These are phyloP conservation scores for Candida pseudofarinosa DNA, from an alignment of 805 yeast genomes.

Conservation along the genomic window DNA sequence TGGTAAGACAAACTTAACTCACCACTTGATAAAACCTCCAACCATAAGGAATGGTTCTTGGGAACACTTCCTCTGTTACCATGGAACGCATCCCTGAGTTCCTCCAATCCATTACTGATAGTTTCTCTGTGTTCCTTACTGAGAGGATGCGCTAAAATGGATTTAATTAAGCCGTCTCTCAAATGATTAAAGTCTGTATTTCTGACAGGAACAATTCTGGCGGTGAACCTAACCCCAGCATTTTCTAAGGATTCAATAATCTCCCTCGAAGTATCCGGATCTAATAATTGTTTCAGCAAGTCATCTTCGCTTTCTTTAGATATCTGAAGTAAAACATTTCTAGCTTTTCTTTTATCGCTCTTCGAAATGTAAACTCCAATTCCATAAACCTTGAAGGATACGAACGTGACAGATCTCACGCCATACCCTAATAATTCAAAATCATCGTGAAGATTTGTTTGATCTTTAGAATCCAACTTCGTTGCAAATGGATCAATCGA, in stretches of 20 bases:
- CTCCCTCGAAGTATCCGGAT: constrained; percentile 48
- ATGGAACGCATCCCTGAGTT: constrained; percentile 57
- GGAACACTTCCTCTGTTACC: constrained; percentile 67
- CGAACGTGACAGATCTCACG: constrained; percentile 75
- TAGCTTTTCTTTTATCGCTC: constrained; percentile 43
- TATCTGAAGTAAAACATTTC: constrained; percentile 29
- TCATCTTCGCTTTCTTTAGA: constrained; percentile 12
- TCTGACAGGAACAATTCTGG: constrained; percentile 80
- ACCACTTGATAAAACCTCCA: constrained; percentile 47
- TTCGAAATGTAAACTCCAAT: constrained; percentile 75
- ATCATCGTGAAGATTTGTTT: constrained; percentile 21
- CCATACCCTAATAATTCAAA: constrained; percentile 75
- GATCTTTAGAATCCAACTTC: constrained; percentile 10
- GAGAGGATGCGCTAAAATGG: constrained; percentile 64
- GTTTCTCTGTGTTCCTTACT: constrained; percentile 43
- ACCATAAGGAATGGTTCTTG: constrained; percentile 61
- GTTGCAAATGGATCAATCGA: constrained; percentile 49
- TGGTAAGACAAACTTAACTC: constrained; percentile 23
- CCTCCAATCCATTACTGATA: constrained; percentile 58
- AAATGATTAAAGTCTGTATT: constrained; percentile 89
- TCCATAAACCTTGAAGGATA: constrained; percentile 81
- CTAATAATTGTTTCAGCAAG: constrained; percentile 38
- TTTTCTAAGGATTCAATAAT: constrained; percentile 56
- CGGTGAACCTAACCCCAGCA: constrained; percentile 56
- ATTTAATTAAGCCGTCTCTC: constrained; percentile 82